A percentile compares a stretch with the other conserved stretches of the same genome.
phyloP scores from a whole-genome alignment of 2,329 filamentous ascomycete genomes.

The Curvularia verruculosa region DNA sequence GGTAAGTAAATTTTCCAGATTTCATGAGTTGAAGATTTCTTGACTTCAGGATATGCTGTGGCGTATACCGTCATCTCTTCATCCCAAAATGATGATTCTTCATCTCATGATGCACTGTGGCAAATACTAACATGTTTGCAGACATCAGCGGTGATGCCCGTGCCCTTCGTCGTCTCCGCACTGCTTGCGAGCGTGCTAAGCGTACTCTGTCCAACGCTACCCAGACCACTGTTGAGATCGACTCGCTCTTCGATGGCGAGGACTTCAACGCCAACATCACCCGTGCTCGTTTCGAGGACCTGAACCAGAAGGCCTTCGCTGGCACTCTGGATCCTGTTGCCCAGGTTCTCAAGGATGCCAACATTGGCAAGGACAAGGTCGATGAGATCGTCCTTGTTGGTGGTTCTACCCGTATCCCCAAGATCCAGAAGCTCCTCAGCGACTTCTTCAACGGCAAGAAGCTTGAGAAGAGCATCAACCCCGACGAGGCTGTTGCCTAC shows the following conservation, averaged over 20 bases:
- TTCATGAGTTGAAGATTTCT: no score
- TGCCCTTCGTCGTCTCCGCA: conserved; percentile 93
- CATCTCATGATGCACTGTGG: not conserved
- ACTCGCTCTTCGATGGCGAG: conserved; percentile 96
- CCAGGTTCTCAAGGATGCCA: conserved; percentile 94
- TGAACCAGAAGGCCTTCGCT: conserved; percentile 93
- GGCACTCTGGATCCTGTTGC: conserved; percentile 94
- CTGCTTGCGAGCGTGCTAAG: conserved; percentile 99
- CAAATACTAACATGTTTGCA: not conserved
- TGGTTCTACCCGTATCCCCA: conserved; percentile 98
- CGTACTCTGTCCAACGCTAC: conserved; percentile 96
- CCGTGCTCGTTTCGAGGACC: conserved; percentile 97
- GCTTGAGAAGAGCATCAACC: conserved; percentile 99
- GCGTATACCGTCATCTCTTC: no score
- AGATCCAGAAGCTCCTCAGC: conserved; percentile 98
- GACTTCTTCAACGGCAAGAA: conserved; percentile 99
- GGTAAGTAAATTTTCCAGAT: not conserved
- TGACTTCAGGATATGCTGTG: no score
- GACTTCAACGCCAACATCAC: conserved; percentile 98
- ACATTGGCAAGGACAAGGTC: conserved; percentile 85
- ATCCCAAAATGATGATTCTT: no score
- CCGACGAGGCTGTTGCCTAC: conserved; percentile 98
- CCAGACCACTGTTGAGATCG: conserved; percentile 97
- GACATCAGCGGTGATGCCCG: conserved; percentile 78
- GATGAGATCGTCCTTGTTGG: conserved; percentile 99